Base-by-base conservation (phyloP, 176 grass and related monocot genomes). In the Bonia amplexicaulis region DNA sequence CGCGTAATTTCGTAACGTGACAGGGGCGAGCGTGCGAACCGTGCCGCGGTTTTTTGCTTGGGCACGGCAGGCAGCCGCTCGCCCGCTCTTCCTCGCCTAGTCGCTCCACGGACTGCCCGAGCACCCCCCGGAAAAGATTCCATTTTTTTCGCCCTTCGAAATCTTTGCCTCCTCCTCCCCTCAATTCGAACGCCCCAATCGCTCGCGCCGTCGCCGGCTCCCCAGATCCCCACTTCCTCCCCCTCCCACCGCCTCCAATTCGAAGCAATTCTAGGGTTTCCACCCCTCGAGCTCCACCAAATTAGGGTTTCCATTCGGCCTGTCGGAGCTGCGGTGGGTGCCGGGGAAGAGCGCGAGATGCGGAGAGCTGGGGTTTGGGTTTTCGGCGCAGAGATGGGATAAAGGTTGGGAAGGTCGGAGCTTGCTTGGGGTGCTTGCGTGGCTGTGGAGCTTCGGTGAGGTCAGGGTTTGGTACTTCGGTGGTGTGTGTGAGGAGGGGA, bases 291-390 rank as follows among this genome's bases (percentile, higher is more conserved):
- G 8, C 20, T 39, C 42, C 27, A 19, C 39, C 49, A 79, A 59
- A 87, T 83, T 84, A 88, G 86, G 86, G 86, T 88, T 88, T 69
- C 78, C 51, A 25, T 22, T 12, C 53, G 42, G 22, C 54, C 9
- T 33, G 62, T 27, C 51, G 37, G 71, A 60, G 79, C 52, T 67
- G 26, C 15, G 7, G 8, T 42, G 7, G 12, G 48, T 13, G 5
- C 29, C 17, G 29, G 63, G 27, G 53, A 51, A 74, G 42, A 25
- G 11, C 25, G 15, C 71, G 3, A 29, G 45, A 3, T 16, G 74
- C 17, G 41, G 65, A 46, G 29, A 65, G 76, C 10, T 76, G 44
- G 27, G 5, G n/a, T 73, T 60, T 77, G 79, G 35, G 35, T 47
- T 85, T 37, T 20, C 22, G 49, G 25, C 9, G 74, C 31, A 7